phyloP scores from a whole-genome alignment of 2,329 filamentous ascomycete species.

The Sarocladiaceae sp. region DNA sequence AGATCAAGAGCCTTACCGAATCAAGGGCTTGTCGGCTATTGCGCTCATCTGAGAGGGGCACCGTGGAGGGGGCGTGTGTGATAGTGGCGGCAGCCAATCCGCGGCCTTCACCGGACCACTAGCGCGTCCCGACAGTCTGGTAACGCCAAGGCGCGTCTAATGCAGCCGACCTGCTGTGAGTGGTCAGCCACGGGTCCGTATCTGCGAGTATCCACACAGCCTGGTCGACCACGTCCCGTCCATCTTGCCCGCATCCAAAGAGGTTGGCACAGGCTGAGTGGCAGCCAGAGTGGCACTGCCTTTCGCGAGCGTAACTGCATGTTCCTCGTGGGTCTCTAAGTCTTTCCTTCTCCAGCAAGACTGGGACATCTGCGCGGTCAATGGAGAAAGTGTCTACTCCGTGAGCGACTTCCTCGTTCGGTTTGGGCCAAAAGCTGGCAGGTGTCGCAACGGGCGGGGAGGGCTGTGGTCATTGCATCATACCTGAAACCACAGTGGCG shows the following conservation, averaged over 20 bases:
- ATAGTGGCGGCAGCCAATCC: constrained; percentile 7
- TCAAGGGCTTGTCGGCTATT: neutral
- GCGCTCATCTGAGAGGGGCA: constrained; percentile 26
- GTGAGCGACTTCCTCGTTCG: too few species aligned
- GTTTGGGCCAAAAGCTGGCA: too few species aligned
- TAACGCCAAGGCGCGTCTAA: constrained; percentile 23
- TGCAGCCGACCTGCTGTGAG: constrained; percentile 16
- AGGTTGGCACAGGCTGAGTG: neutral
- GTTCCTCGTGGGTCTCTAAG: too few species aligned
- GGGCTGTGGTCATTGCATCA: too few species aligned
- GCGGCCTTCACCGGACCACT: constrained; percentile 14
- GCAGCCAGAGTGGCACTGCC: neutral
- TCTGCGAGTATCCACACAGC: constrained; percentile 8
- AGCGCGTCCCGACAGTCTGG: constrained; percentile 31
- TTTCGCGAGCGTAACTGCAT: neutral
- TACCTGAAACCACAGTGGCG: too few species aligned
- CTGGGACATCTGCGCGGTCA: too few species aligned
- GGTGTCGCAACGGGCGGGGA: too few species aligned
- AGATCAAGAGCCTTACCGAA: too few species aligned
- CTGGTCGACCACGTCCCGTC: constrained; percentile 7
- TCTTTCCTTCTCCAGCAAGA: too few species aligned
- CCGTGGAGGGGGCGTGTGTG: constrained; percentile 3
- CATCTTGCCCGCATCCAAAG: neutral
- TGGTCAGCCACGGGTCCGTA: constrained; percentile 21
- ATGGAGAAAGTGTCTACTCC: too few species aligned